Evolutionary conservation across 139 green algal species (phyloP), one percentile per base, ranked within the genome.

Genomic region (Micractinium sp.): DNA sequence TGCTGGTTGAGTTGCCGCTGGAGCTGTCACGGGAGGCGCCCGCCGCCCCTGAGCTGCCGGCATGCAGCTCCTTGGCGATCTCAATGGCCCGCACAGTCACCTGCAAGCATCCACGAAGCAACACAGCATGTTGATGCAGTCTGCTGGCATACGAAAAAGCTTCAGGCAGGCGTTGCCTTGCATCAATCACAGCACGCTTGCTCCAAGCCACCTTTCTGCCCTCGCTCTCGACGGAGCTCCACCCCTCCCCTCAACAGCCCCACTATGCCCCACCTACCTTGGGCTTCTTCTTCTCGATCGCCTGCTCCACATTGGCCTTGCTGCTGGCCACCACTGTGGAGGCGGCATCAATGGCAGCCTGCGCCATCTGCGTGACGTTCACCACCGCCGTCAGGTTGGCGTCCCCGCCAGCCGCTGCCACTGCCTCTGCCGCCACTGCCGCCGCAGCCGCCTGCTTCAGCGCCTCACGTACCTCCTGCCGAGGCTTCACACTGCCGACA

Each of bases 51-150:
- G 60, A 4, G 33, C 80, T 38, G 5, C 66, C 66, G 23, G 81
- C 67, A 33, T 77, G 20, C 29, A 93, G 53, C 82, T 93, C 87
- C 66, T 93, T 92, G 25, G 91, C 91, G 36, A 93, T 93, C 56
- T 93, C 91, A 13, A 93, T 93, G 22, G 91, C 91, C 19, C 90
- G 77, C 71, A 77, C 74, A 31, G 91, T 71, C 14, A 93, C 90
- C 85, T 93, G 88, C 31, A 14, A 22, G 36, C 19, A 81, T 9
- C 33, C 41, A 47, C 7, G 29, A 31, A 2, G 33, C 1, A 3
- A 2, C 36, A 31, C 60, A 47, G 60, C 33, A 27, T 27, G 19
- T 31, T 5, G 75, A 5, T 53, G 3, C 15, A 53, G 35, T 81
- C 31, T 36, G 71, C 20, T 83, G 39, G 39, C 78, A 66, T 25